phyloP scores from a whole-genome alignment of 371 early-diverging fungal species.

The Mortierella sp. region DNA sequence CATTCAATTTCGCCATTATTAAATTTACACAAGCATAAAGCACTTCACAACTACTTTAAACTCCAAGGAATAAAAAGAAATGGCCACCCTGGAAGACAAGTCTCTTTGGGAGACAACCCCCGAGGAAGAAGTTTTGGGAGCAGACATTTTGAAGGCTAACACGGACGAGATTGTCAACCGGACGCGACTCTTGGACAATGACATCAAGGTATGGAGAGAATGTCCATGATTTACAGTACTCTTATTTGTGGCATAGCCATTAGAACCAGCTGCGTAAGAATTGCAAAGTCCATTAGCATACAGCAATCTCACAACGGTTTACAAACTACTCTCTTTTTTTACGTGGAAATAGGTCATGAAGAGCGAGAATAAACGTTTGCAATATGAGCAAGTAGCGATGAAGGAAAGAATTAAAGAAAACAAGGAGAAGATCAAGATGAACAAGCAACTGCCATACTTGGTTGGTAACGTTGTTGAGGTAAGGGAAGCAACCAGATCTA shows the following conservation, averaged over 20 bases:
- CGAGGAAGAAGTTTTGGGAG: slow-evolving; percentile 84
- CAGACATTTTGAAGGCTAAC: slow-evolving; percentile 89
- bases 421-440: slow-evolving; percentile 98
- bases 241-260: background rate
- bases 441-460: slow-evolving; percentile 99
- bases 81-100: slow-evolving; percentile 79
- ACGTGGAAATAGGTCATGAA: slow-evolving; percentile 82
- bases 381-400: slow-evolving; percentile 92
- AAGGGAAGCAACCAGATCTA: slow-evolving; percentile 10
- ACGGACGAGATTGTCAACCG: slow-evolving; percentile 95
- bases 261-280: background rate
- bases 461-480: slow-evolving; percentile 99
- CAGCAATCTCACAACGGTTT: background rate
- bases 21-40: background rate
- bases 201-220: slow-evolving; percentile 84
- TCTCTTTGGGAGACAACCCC: slow-evolving; percentile 71
- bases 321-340: background rate
- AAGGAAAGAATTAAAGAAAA: slow-evolving; percentile 98
- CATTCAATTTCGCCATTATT: background rate
- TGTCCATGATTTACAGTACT: background rate
- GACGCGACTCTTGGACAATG: slow-evolving; percentile 94
- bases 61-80: slow-evolving; percentile 35
- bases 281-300: background rate
- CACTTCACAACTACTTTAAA: background rate
- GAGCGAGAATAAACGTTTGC: slow-evolving; percentile 87